phyloP scores from a whole-genome alignment of 768 basidiomycete species.

The Suillus tomentosus region DNA sequence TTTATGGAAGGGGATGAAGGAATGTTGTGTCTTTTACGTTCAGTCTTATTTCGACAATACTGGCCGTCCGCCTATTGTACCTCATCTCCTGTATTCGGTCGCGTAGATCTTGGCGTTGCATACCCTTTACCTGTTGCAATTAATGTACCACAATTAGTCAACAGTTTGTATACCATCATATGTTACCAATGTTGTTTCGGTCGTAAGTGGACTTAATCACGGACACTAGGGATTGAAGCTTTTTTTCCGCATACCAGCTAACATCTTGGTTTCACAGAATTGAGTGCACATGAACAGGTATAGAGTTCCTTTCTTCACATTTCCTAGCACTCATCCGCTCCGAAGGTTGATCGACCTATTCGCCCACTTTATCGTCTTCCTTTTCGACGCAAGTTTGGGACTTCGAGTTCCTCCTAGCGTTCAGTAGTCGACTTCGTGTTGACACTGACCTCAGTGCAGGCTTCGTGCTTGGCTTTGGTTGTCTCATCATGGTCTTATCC shows the following conservation, averaged over 20 bases:
- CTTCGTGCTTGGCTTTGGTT: no score
- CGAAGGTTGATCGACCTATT: neutral
- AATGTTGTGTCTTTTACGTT: neutral
- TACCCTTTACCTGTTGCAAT: no score
- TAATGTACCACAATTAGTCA: neutral
- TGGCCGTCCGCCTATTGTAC: neutral
- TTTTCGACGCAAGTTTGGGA: neutral
- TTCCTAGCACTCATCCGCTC: neutral
- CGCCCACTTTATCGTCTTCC: neutral
- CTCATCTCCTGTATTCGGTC: neutral
- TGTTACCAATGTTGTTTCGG: neutral
- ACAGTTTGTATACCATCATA: neutral
- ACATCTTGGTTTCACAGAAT: neutral
- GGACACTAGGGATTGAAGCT: no score
- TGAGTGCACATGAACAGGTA: neutral
- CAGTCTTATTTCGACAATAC: neutral
- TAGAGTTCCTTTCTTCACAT: neutral
- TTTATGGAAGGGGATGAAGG: neutral
- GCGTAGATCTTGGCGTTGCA: neutral
- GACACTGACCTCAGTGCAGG: no score
- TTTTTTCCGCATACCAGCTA: neutral
- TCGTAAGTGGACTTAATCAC: neutral
- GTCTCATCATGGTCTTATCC: neutral
- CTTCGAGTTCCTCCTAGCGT: neutral
- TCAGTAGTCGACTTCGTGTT: no score